A percentile compares a stretch with the other conserved stretches of the same genome.
Conservation (phyloP, 345 rosid species). For the Lepidium aucheri region DNA sequence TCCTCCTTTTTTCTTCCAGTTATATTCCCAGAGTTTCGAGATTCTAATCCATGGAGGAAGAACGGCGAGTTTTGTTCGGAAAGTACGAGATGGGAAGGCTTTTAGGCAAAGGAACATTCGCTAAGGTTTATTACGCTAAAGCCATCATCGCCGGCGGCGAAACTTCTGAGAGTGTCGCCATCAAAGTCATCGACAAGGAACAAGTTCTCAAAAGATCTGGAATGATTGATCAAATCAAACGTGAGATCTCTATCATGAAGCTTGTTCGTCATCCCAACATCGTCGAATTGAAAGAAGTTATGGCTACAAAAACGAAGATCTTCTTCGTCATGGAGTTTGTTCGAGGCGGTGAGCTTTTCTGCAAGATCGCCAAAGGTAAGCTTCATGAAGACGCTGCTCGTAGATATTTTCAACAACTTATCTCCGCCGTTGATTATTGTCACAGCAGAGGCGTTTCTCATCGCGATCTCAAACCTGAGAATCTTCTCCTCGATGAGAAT, state of each 20-base stretch:
- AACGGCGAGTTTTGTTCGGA: constrained; percentile 38
- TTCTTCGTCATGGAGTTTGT: constrained; percentile 85
- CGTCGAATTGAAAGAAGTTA: constrained; percentile 60
- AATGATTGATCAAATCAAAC: constrained; percentile 66
- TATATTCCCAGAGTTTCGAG: too few species aligned
- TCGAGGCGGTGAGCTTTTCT: constrained; percentile 68
- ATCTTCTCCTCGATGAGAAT: constrained; percentile 62
- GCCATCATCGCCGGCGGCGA: too few species aligned
- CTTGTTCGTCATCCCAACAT: constrained; percentile 71
- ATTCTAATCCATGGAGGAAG: constrained; percentile 44
- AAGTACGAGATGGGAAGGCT: constrained; percentile 67
- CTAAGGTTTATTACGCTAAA: constrained; percentile 64
- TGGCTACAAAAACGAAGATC: constrained; percentile 68
- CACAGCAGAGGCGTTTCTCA: constrained; percentile 83
- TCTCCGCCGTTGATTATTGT: constrained; percentile 70
- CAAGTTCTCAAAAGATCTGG: constrained; percentile 34
- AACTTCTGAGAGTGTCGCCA: constrained; percentile 42
- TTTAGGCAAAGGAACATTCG: constrained; percentile 84
- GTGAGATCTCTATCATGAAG: constrained; percentile 72
- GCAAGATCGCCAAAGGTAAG: constrained; percentile 50
- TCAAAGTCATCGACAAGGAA: constrained; percentile 59
- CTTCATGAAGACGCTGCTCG: constrained; percentile 49
- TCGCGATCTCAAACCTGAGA: constrained; percentile 83
- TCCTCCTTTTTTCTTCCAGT: not conserved
- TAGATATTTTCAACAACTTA: constrained; percentile 63